Evolutionary conservation across 257 asterid species (phyloP).

Genomic region (Solanum sitiens): DNA sequence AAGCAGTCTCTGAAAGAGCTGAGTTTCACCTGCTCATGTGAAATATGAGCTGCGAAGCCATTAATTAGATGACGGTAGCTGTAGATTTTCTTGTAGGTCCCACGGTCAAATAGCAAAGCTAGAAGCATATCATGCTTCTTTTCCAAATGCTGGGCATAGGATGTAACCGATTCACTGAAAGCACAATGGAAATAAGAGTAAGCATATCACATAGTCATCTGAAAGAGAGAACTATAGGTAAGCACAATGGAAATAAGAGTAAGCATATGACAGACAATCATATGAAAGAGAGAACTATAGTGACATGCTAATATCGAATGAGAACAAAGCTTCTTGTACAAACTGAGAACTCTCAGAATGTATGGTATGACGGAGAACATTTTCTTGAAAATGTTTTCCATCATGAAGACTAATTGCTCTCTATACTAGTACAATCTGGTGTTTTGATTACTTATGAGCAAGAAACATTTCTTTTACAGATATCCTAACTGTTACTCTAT

Average conservation of each 20-base stretch:
- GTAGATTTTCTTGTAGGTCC: conserved; percentile 76
- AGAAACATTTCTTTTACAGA: not conserved
- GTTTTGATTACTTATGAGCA: not conserved
- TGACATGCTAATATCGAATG: not conserved
- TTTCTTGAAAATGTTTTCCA: not conserved
- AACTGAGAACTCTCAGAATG: not conserved
- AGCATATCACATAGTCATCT: not conserved
- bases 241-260: not conserved
- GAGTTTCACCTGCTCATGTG: conserved; percentile 84
- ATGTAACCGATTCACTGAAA: conserved; percentile 59
- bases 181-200: not conserved
- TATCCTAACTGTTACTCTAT: not conserved
- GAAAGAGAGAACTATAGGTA: not conserved
- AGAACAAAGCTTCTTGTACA: not conserved
- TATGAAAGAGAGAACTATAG: not conserved
- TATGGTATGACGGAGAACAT: not conserved
- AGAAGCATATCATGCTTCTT: conserved; percentile 95
- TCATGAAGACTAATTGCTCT: not conserved
- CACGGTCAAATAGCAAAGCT: conserved; percentile 70
- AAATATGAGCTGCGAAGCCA: conserved; percentile 82
- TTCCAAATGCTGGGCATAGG: conserved; percentile 70
- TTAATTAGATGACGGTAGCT: conserved; percentile 91
- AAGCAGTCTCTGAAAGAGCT: conserved; percentile 2
- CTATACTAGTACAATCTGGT: not conserved
- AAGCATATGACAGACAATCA: not conserved